Conservation (phyloP, 2,329 filamentous ascomycete genomes). For the Ophiognomonia clavigignenti-juglandacearum region DNA sequence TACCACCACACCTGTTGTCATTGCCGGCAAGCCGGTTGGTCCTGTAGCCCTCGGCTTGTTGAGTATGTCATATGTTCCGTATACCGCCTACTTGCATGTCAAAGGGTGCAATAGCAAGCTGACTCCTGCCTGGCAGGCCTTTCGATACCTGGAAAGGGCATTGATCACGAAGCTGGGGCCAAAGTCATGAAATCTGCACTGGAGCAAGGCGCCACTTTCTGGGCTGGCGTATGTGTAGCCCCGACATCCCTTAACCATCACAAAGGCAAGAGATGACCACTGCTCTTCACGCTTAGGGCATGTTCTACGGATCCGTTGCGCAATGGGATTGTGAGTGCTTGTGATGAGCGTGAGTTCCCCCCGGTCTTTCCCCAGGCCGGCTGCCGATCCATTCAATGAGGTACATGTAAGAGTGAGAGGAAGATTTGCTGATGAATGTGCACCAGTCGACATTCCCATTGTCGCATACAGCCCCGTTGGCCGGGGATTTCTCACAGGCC, state of each 20-base stretch:
- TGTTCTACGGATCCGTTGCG: conserved; percentile 39
- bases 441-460: conserved; percentile 34
- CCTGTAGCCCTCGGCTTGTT: conserved; percentile 25
- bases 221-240: conserved; percentile 52
- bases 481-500: conserved; percentile 47
- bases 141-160: neutral
- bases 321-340: conserved; percentile 39
- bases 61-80: conserved; percentile 25
- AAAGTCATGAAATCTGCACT: conserved; percentile 30
- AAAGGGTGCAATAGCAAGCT: neutral
- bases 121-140: conserved; percentile 1
- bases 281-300: neutral
- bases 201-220: conserved; percentile 39
- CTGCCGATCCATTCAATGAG: neutral
- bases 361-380: conserved; percentile 27
- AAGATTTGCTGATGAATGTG: neutral
- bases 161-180: neutral
- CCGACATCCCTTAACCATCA: neutral
- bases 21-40: conserved; percentile 3
- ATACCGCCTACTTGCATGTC: neutral
- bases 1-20: neutral
- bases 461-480: conserved; percentile 41
- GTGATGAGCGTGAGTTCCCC: conserved; percentile 61
- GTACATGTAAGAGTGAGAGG: neutral
- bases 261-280: neutral